Conservation (phyloP, 768 basidiomycete genomes). For the Calvatia gigantea region DNA sequence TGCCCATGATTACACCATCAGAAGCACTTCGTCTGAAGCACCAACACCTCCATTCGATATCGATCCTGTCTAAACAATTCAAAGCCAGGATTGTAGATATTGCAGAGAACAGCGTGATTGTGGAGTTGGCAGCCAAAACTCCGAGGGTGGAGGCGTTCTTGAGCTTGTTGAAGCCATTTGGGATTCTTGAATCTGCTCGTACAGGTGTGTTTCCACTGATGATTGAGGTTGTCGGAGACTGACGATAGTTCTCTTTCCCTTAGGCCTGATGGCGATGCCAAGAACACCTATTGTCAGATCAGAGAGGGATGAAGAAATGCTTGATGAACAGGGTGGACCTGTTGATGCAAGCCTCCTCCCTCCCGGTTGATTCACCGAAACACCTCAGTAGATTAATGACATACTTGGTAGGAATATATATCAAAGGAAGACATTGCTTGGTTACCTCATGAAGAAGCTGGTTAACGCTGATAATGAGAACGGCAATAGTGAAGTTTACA, state of each 20-base stretch:
- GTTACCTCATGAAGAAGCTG: neutral
- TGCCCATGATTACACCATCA: conserved; percentile 59
- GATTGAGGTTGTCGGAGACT: conserved; percentile 1
- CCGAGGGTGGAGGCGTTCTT: conserved; percentile 90
- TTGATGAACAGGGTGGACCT: conserved; percentile 45
- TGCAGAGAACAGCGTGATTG: conserved; percentile 90
- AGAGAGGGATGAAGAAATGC: conserved; percentile 54
- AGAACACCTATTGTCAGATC: conserved; percentile 75
- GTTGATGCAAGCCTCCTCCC: conserved; percentile 92
- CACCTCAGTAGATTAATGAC: neutral
- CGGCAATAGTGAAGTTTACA: neutral
- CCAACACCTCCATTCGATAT: conserved; percentile 85
- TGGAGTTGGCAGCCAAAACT: conserved; percentile 94
- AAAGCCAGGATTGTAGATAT: conserved; percentile 93
- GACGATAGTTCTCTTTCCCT: neutral
- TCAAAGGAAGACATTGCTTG: neutral
- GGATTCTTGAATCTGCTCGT: conserved; percentile 91
- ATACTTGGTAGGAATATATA: neutral
- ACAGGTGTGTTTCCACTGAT: conserved; percentile 59
- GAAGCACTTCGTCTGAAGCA: conserved; percentile 89
- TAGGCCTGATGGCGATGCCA: conserved; percentile 98
- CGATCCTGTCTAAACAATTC: conserved; percentile 81
- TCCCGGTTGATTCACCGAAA: conserved; percentile 61
- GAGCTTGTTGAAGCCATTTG: conserved; percentile 87
- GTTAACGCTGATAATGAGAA: neutral